Evolutionary conservation across 2,329 filamentous ascomycete species (phyloP), one percentile per base, ranked within the genome.

Genomic region (Cercospora janseana): DNA sequence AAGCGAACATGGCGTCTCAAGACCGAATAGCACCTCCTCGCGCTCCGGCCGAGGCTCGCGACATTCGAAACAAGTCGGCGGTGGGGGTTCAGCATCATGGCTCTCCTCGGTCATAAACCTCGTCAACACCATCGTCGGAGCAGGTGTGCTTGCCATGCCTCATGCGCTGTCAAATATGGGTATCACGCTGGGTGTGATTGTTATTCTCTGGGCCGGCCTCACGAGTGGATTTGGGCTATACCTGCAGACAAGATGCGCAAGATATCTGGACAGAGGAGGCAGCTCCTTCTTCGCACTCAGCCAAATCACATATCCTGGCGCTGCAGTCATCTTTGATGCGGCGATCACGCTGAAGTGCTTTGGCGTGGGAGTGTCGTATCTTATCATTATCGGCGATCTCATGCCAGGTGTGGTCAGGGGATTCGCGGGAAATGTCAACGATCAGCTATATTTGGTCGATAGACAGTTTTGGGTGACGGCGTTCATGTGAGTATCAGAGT

Each of bases 261-360:
- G 88, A 67, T 98, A 98, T 69, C 78, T 98, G 57, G 93, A 97
- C 58, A 81, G 89, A 55, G 93, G 93, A 32, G 81, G 82, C 4
- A 82, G 91, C 0, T 95, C 90, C 27, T 98, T 98, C 74, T 96
- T 96, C 66, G 90, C 92, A n/a, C 76, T 98, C 12, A 95, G 90
- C 10, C 92, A 98, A 69, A 82, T 98, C 56, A 97, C 93, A 4
- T 98, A 97, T 64, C 93, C 93, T 1, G 95, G 95, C 68, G 90
- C 92, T 2, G 88, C 93, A 6, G 89, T 98, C 38, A 78, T 97
- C 37, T 98, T 98, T 69, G 93, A 98, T 71, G 85, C 86, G 5
- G 93, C 93, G 4, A 98, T 98, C 66, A 90, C 92, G 9, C 83
- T 98, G 66, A 98, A 98, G 69, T 98, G 93, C 71, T 98, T 98